Evolutionary conservation across 768 basidiomycete species (phyloP).

Genomic region (Mycena chlorophos): DNA sequence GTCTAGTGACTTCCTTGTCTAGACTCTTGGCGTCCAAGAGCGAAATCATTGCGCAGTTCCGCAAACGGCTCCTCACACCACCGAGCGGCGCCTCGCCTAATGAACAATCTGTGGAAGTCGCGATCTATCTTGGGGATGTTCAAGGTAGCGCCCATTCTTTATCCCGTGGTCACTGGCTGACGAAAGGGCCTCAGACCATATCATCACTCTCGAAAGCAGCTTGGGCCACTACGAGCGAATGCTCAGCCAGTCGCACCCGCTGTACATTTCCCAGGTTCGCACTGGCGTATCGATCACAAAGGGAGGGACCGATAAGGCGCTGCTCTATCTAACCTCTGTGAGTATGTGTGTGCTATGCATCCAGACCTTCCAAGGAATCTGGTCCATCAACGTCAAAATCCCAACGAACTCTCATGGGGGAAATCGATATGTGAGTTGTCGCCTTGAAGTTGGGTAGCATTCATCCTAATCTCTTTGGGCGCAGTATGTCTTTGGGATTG

Average conservation of each 20-base stretch:
- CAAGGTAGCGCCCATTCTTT: slow-evolving; percentile 58
- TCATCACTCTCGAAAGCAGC: slow-evolving; percentile 81
- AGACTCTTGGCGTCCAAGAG: slow-evolving; percentile 73
- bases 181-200: slow-evolving; percentile 64
- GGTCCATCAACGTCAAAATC: slow-evolving; percentile 65
- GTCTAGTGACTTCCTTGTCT: slow-evolving; percentile 75
- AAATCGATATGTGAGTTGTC: slow-evolving; percentile 20
- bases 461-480: too few species aligned
- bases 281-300: slow-evolving; percentile 59
- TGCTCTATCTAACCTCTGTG: slow-evolving; percentile 67
- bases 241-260: slow-evolving; percentile 84
- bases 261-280: slow-evolving; percentile 77
- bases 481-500: neutral
- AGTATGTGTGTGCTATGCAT: slow-evolving; percentile 67
- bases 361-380: slow-evolving; percentile 57
- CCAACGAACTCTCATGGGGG: slow-evolving; percentile 49
- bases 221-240: slow-evolving; percentile 86
- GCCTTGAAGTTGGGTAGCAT: too few species aligned
- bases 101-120: slow-evolving; percentile 66
- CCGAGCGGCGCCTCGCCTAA: slow-evolving; percentile 37
- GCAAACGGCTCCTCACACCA: slow-evolving; percentile 64
- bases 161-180: slow-evolving; percentile 1
- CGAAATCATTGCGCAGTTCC: slow-evolving; percentile 69
- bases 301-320: slow-evolving; percentile 60
- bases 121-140: slow-evolving; percentile 87